Evolutionary conservation across 2,329 filamentous ascomycete species (phyloP), one percentile per base, ranked within the genome.

Genomic region (Alternaria consortialis): DNA sequence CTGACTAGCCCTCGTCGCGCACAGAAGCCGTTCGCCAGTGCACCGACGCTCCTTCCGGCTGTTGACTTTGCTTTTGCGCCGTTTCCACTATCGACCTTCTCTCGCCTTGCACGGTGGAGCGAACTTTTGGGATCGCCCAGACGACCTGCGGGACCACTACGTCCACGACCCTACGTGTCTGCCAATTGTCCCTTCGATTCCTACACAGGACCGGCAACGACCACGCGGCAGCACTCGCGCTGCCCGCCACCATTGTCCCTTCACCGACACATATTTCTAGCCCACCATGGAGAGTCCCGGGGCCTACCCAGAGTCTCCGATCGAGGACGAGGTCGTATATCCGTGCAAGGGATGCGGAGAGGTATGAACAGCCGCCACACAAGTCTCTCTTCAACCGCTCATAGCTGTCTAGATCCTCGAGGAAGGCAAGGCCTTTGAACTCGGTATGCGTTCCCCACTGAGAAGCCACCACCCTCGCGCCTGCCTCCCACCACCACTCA

Each of bases 401-500:
- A 63, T 58, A n/a, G 15, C 9, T 60, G 48, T 72, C 58, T 78
- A 97, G 93, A 97, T 98, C 69, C 87, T 99, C 20, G 95, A 99
- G 81, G 95, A 99, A 85, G 95, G 95, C 73, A 98, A 98, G 81
- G 95, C 95, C 53, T 99, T 97, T 74, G 95, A 99, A 83, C 86
- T 99, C 74, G 93, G 94, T 98, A 83, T 76, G 86, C 82, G 66
- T 72, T 69, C 72, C 64, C 36, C 60, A 53, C 57, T 62, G 60
- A 64, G 58, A 64, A 66, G 62, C 6, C 25, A 37, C 42, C 7
- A 25, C 53, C 42, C 64, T 64, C 63, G 65, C 62, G 62, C 58
- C 66, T 61, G 47, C 56, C 55, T 53, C 34, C 42, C 50, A 15
- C 63, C 43, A 29, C 59, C 39, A 39, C 7, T 23, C 36, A 32